phyloP scores from a whole-genome alignment of 129 eudicot genomes.

The Calendula officinalis region DNA sequence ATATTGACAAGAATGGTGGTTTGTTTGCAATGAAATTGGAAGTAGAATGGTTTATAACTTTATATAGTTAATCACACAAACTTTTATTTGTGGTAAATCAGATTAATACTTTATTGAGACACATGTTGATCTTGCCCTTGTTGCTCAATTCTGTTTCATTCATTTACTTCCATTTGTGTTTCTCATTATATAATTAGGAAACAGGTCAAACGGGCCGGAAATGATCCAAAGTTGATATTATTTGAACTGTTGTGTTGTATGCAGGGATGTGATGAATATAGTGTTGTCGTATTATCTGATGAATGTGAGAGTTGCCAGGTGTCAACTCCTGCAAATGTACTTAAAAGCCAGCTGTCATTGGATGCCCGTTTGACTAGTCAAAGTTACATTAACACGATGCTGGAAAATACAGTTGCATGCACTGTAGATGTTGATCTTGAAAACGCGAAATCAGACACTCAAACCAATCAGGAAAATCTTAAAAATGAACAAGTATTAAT shows the following conservation, averaged over 20 bases:
- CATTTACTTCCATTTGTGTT: too few species aligned
- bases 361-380: slow-evolving; percentile 43
- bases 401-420: slow-evolving; percentile 48
- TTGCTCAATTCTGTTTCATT: too few species aligned
- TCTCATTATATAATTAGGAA: too few species aligned
- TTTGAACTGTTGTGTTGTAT: slow-evolving; percentile 9
- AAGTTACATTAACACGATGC: slow-evolving; percentile 41
- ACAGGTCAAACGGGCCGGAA: background rate
- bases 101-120: too few species aligned
- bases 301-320: slow-evolving; percentile 44
- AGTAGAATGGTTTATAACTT: too few species aligned
- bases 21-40: too few species aligned
- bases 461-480: slow-evolving; percentile 40
- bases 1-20: too few species aligned
- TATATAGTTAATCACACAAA: too few species aligned
- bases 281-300: slow-evolving; percentile 54
- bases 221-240: background rate
- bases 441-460: slow-evolving; percentile 49
- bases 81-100: too few species aligned
- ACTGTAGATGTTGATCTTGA: slow-evolving; percentile 54
- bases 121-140: too few species aligned
- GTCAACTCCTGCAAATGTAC: slow-evolving; percentile 34
- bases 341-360: slow-evolving; percentile 49
- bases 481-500: slow-evolving; percentile 46
- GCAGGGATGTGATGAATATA: slow-evolving; percentile 56